These are phyloP conservation scores for Penicillium verrucosum DNA, from an alignment of 2,329 filamentous ascomycete genomes.

Conservation along the genomic window DNA sequence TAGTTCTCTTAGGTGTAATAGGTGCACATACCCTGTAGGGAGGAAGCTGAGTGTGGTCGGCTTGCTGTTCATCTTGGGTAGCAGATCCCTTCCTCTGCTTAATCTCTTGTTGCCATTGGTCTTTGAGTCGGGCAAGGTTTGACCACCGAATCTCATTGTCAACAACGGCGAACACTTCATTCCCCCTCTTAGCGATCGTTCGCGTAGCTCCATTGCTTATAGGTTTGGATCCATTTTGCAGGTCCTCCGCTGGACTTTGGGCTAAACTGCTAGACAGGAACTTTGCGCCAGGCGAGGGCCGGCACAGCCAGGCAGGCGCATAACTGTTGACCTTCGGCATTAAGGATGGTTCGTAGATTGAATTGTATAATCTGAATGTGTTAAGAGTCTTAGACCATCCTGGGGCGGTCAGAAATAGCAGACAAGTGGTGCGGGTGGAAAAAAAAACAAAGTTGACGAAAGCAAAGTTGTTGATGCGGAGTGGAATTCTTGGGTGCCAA, in stretches of 20 bases:
- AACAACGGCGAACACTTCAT: conserved; percentile 83
- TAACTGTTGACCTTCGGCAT: conserved; percentile 88
- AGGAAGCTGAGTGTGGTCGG: conserved; percentile 35
- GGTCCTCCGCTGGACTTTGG: conserved; percentile 32
- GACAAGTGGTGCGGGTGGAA: neutral
- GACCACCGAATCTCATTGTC: conserved; percentile 92
- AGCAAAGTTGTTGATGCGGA: conserved; percentile 20
- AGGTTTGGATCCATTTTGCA: conserved; percentile 25
- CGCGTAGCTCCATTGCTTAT: conserved; percentile 44
- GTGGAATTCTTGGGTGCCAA: conserved; percentile 27
- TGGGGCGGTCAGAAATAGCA: conserved; percentile 1
- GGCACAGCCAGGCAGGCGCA: conserved; percentile 81
- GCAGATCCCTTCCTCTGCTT: conserved; percentile 31
- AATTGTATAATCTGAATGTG: neutral
- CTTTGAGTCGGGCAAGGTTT: conserved; percentile 77
- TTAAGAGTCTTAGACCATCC: conserved; percentile 7
- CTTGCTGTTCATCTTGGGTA: conserved; percentile 19
- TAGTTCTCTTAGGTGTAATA: neutral
- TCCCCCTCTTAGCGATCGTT: conserved; percentile 76
- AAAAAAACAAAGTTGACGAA: neutral
- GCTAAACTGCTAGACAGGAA: conserved; percentile 64
- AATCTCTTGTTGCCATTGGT: conserved; percentile 47
- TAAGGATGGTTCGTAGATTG: conserved; percentile 9
- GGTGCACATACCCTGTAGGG: conserved; percentile 30
- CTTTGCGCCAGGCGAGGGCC: conserved; percentile 70